Base-by-base conservation (phyloP, 345 rosid species). In the Litchi chinensis region DNA sequence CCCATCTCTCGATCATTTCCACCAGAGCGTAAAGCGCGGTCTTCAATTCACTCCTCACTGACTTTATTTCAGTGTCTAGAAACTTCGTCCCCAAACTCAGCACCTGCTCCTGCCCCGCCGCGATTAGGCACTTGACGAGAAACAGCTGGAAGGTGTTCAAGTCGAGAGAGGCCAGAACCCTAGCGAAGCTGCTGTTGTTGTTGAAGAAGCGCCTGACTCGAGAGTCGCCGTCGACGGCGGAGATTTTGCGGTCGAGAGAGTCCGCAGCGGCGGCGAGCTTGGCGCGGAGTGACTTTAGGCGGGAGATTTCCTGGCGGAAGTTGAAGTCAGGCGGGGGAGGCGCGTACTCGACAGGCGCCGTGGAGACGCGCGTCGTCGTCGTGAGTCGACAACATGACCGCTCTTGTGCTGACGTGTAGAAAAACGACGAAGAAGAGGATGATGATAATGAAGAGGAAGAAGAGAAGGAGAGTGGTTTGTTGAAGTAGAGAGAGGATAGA, bases 91-190 rank as follows among this genome's bases (percentile, higher is more conserved):
- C 88, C 28, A 86, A 28, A 62, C 67, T 78, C 1, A 95, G 81
- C 68, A 93, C 96, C 50, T 95, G 97, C 80, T 89, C 89, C 78
- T 95, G 98, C 70, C 98, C 98, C 28, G 93, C 90, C 0, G 97
- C 98, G 78, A 93, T 89, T 80, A 93, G 86, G 71, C 94, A 92
- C 85, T 91, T 89, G 32, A 93, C 66, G 70, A 95, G 79, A 73
- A 86, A 92, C 89, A 85, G 65, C 66, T 90, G 93, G 32, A 65
- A 40, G 15, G 77, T 70, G 54, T 77, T 89, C 87, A 93, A 89
- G 65, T 83, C 77, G 28, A 86, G 71, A 12, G 82, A 78, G 43
- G 52, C 77, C 37, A 89, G 83, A 74, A 80, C 85, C 86, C 82
- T 80, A 59, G 81, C 73, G 26, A 84, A 80, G 63, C 84, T 85